These are phyloP conservation scores for Dactylellina cionopaga DNA, from an alignment of 2,329 filamentous ascomycete genomes.

Conservation along the genomic window DNA sequence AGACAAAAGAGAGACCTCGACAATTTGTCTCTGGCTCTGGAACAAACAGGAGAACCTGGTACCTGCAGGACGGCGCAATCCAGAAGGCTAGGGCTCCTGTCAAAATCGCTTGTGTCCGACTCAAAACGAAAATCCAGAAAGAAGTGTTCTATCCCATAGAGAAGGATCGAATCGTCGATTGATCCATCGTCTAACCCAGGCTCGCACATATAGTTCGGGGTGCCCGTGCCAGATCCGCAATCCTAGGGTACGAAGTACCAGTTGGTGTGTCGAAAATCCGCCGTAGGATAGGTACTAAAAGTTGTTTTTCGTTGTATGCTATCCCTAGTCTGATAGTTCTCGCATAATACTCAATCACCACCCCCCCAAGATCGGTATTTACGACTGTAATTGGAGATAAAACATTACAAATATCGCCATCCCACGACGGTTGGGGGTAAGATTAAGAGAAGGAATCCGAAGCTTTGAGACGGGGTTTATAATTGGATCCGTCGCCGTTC, in stretches of 20 bases:
- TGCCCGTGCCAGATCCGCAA: constrained; percentile 33
- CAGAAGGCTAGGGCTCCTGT: constrained; percentile 26
- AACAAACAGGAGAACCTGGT: constrained; percentile 52
- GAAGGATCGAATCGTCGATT: constrained; percentile 21
- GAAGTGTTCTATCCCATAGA: constrained; percentile 18
- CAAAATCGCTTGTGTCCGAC: constrained; percentile 40
- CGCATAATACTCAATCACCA: constrained; percentile 11
- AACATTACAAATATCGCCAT: constrained; percentile 32
- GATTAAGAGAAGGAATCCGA: constrained; percentile 20
- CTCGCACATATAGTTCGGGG: constrained; percentile 1
- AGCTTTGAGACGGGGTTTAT: constrained; percentile 7
- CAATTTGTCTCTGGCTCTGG: constrained; percentile 24
- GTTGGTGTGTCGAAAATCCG: background rate
- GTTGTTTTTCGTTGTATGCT: constrained; percentile 1
- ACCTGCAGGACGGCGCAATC: constrained; percentile 43
- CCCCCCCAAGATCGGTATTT: constrained; percentile 11
- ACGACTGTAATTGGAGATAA: background rate
- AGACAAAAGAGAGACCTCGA: constrained; percentile 26
- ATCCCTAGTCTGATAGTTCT: constrained; percentile 18
- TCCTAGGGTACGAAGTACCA: constrained; percentile 5
- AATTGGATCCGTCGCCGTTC: constrained; percentile 36
- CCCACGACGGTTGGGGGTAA: constrained; percentile 22
- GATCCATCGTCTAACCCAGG: background rate
- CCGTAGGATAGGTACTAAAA: no score
- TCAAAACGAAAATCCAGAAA: constrained; percentile 32